phyloP scores from a whole-genome alignment of 176 grass and related monocot species.

The Hordeum marinum region DNA sequence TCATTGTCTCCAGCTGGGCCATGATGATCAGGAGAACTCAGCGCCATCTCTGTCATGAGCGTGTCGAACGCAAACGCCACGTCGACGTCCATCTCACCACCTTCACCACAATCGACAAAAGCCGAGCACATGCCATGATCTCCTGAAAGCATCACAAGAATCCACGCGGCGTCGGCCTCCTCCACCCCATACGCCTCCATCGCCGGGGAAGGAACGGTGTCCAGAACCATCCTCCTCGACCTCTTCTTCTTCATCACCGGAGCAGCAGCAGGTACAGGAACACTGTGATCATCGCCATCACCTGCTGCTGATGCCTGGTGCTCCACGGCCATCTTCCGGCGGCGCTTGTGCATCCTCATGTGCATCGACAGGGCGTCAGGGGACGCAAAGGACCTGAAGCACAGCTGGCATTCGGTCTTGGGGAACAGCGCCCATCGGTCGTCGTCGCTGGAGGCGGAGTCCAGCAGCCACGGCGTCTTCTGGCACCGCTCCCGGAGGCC shows the following conservation, averaged over 20 bases:
- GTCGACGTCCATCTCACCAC: not conserved
- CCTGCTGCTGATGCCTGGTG: not conserved
- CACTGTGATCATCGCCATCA: not conserved
- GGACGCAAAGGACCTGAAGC: constrained; percentile 34
- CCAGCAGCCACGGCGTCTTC: not conserved
- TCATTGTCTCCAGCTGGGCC: not conserved
- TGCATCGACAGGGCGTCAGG: not conserved
- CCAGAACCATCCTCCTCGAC: not conserved
- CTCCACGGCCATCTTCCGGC: not conserved
- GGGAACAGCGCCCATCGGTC: constrained; percentile 4
- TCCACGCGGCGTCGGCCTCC: constrained; percentile 22
- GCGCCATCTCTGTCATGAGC: not conserved
- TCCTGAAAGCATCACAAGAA: constrained; percentile 41
- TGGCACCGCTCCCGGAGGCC: constrained; percentile 17
- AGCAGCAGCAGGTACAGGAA: not conserved
- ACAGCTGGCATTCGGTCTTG: constrained; percentile 26
- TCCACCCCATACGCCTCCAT: constrained; percentile 19
- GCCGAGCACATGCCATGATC: constrained; percentile 12
- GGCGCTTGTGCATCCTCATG: constrained; percentile 17
- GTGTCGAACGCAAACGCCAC: not conserved
- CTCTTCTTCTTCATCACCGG: not conserved
- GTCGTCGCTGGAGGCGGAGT: constrained; percentile 18
- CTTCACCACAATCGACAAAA: not conserved
- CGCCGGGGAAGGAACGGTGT: not conserved
- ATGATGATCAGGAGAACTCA: not conserved